phyloP scores from a whole-genome alignment of 352 stramenopile species.

The Phytophthora fragariaefolia region DNA sequence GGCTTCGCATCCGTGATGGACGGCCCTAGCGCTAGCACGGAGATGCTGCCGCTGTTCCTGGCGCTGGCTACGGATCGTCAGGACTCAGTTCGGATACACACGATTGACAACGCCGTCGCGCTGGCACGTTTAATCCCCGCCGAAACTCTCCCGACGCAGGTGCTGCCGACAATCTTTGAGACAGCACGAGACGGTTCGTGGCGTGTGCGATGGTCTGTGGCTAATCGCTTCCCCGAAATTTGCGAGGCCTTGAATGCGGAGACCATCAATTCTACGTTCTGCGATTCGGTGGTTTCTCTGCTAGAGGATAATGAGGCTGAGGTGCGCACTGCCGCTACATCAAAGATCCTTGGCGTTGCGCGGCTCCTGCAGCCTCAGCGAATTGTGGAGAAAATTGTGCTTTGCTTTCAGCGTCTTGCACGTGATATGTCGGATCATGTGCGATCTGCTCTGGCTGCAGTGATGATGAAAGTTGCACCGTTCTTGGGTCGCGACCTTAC shows the following conservation, averaged over 20 bases:
- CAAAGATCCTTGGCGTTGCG: slow-evolving; percentile 80
- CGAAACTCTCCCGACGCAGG: slow-evolving; percentile 74
- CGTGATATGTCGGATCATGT: slow-evolving; percentile 98
- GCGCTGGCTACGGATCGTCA: slow-evolving; percentile 91
- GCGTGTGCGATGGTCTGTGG: slow-evolving; percentile 98
- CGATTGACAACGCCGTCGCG: slow-evolving; percentile 96
- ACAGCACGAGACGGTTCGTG: slow-evolving; percentile 96
- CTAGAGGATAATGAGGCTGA: slow-evolving; percentile 98
- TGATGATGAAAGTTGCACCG: slow-evolving; percentile 96
- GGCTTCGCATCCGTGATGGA: slow-evolving; percentile 85
- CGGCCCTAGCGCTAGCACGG: slow-evolving; percentile 54
- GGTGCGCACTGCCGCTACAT: slow-evolving; percentile 94
- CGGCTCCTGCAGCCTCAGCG: slow-evolving; percentile 65
- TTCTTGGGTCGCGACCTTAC: slow-evolving; percentile 93
- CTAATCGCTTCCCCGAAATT: slow-evolving; percentile 96
- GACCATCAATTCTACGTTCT: slow-evolving; percentile 72
- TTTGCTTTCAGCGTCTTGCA: slow-evolving; percentile 93
- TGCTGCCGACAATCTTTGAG: slow-evolving; percentile 93
- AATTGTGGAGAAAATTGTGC: slow-evolving; percentile 78
- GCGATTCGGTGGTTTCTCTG: slow-evolving; percentile 93
- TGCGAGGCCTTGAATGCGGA: slow-evolving; percentile 88
- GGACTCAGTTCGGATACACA: slow-evolving; percentile 98
- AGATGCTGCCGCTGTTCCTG: slow-evolving; percentile 89
- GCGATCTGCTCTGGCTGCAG: slow-evolving; percentile 93
- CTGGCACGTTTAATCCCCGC: slow-evolving; percentile 90